Conservation (phyloP, 192 early-diverging fungal genomes). For the Coemansia nantahalensis region DNA sequence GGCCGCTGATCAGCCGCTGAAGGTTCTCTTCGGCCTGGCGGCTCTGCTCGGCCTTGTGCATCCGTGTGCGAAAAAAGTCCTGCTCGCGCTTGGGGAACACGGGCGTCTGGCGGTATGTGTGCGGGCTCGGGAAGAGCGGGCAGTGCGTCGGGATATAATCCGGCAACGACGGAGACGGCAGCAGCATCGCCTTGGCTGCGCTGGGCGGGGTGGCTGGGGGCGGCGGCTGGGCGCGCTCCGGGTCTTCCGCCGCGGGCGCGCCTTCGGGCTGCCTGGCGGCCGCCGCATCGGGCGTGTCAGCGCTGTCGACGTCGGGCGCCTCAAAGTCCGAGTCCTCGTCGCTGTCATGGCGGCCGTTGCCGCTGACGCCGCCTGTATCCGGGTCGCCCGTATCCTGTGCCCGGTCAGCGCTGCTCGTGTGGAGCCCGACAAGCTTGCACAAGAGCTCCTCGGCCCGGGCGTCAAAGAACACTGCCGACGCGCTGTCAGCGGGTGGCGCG, state of each 20-base stretch:
- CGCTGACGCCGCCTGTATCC: too few relatives aligned
- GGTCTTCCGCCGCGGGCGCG: neutral
- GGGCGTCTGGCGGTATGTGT: slow-evolving; percentile 46
- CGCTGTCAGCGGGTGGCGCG: neutral
- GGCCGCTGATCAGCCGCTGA: slow-evolving; percentile 44
- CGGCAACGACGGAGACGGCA: slow-evolving; percentile 20
- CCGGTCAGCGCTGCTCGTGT: slow-evolving; percentile 5
- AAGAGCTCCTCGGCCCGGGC: slow-evolving; percentile 33
- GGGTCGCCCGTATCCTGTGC: too few relatives aligned
- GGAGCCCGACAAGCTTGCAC: slow-evolving; percentile 22
- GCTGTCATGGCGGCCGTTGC: too few relatives aligned
- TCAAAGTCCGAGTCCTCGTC: slow-evolving; percentile 52
- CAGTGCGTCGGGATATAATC: slow-evolving; percentile 38
- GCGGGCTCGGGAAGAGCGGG: slow-evolving; percentile 45
- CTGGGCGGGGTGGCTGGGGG: neutral
- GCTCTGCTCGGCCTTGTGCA: slow-evolving; percentile 53
- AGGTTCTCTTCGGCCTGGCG: slow-evolving; percentile 52
- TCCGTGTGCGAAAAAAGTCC: slow-evolving; percentile 50
- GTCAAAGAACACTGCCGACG: slow-evolving; percentile 25
- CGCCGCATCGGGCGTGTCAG: neutral
- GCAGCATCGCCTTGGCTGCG: slow-evolving; percentile 16
- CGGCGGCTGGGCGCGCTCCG: neutral
- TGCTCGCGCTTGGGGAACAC: slow-evolving; percentile 49
- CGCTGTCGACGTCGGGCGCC: slow-evolving; percentile 22
- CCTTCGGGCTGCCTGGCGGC: neutral